Base-by-base conservation (phyloP, 2,329 filamentous ascomycete genomes). In the Colletotrichum tabaci region DNA sequence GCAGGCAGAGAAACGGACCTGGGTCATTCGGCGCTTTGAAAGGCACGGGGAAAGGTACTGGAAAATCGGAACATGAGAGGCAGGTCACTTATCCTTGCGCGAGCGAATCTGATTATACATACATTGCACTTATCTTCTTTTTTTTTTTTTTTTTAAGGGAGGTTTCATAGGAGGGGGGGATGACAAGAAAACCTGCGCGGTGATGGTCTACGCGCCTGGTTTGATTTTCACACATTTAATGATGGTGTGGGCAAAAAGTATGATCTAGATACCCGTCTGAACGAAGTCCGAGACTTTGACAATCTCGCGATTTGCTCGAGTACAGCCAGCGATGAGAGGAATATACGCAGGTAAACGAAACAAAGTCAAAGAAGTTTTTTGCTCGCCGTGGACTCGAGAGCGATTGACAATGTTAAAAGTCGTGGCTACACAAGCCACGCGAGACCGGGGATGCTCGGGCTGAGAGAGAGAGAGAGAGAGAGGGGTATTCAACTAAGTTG, bases 241-340 rank as follows among this genome's bases (percentile, higher is more conserved):
- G 23, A 44, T 21, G 66, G 61, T 44, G 30, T 26, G 30, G 58
- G 44, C 58, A 61, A 49, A 49, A 23, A 61, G 44, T 18, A 61
- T 61, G 58, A 61, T 47, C 49, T 61, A 49, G 58, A 61, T 61
- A 61, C 58, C 58, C 58, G 16, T 49, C 40, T 60, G 10, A 55
- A 38, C 23, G 13, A n/a, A n/a, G 6, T 26, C 7, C 26, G 26
- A n/a, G n/a, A 15, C 18, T 18, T 35, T 18, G 52, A 21, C 18
- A 30, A 6, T 12, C 18, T 13, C 7, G 7, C 13, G 30, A 30
- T 18, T 21, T 35, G 16, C 52, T n/a, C 30, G 18, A 55, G 30
- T 13, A 55, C 52, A 18, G 10, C n/a, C 30, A 35, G 30, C 30
- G 30, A 35, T 35, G 1, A 15, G 9, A 13, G 18, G 23, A 38